Base-by-base conservation (phyloP, 345 rosid genomes). In the Eucalyptus pauciflora region DNA sequence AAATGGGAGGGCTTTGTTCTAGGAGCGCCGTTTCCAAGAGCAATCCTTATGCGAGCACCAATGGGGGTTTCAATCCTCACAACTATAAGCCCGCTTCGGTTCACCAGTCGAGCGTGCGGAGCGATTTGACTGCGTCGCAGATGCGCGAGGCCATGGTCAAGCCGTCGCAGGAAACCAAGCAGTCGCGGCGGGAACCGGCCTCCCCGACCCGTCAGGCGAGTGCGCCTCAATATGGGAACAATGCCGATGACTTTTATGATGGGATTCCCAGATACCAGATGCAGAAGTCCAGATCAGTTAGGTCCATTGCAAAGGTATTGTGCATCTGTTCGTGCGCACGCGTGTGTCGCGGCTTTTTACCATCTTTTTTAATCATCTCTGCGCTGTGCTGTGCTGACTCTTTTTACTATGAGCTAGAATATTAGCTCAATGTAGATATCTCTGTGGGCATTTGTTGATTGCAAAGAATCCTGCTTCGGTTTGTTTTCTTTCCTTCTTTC, bases 191-290 rank as follows among this genome's bases (percentile, higher is more conserved):
- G 15, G 92, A 90, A 33, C 86, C 90, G 7, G 58, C 80, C 37
- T 33, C 67, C 27, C 67, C 12, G 22, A 33, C 50, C 56, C 88
- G 43, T 4, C 91, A 91, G 86, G 89, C 27, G 25, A 92, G 90
- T 85, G 86, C 90, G 86, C 27, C 88, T 29, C 86, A 69, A 22
- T 33, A 45, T 48, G 87, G 86, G 81, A 69, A 71, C 87, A 69
- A 88, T 12, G 50, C 52, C 8, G 94, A 94, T 87, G 94, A 92
- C 86, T 93, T 93, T 60, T 95, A 96, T 48, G 98, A 96, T 80
- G 98, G 97, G 60, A 96, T 96, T 92, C 98, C 98, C 37, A 92
- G 95, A 48, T 91, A 88, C 29, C 89, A 93, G 50, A 49, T 87
- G 56, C 93, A 92, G 67, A 93, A 93, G 88, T 91, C 94, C 13